phyloP scores from a whole-genome alignment of 1,139 yeast genomes.

The Magnusiomyces ingens region DNA sequence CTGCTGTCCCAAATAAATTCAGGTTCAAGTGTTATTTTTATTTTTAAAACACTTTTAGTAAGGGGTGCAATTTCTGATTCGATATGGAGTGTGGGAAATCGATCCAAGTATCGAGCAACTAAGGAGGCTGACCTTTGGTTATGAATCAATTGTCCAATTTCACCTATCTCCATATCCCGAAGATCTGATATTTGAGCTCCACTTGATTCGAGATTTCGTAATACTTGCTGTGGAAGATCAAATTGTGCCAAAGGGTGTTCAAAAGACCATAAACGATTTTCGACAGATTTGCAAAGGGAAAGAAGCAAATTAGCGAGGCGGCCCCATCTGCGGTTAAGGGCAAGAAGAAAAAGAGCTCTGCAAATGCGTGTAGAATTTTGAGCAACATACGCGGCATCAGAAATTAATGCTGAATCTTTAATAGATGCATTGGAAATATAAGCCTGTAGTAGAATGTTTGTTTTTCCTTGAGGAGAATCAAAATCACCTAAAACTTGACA shows the following conservation, averaged over 20 bases:
- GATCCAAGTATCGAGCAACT: slow-evolving; percentile 53
- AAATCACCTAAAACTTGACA: slow-evolving; percentile 80
- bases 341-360: slow-evolving; percentile 80
- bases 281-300: slow-evolving; percentile 79
- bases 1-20: slow-evolving; percentile 81
- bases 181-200: slow-evolving; percentile 64
- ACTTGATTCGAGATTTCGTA: slow-evolving; percentile 56
- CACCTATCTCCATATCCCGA: slow-evolving; percentile 66
- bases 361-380: slow-evolving; percentile 92
- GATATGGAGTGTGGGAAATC: slow-evolving; percentile 67
- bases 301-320: slow-evolving; percentile 64
- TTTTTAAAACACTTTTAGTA: slow-evolving; percentile 76
- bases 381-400: slow-evolving; percentile 90
- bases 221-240: slow-evolving; percentile 62
- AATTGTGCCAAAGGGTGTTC: slow-evolving; percentile 89
- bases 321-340: slow-evolving; percentile 89
- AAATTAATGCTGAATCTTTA: slow-evolving; percentile 70
- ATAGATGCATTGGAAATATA: slow-evolving; percentile 71
- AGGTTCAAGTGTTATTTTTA: slow-evolving; percentile 62
- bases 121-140: slow-evolving; percentile 65
- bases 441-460: slow-evolving; percentile 81
- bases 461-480: slow-evolving; percentile 76
- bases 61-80: slow-evolving; percentile 88
- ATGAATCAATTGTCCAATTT: slow-evolving; percentile 84
- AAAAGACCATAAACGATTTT: slow-evolving; percentile 78